phyloP scores from a whole-genome alignment of 257 asterid species.

The Rehmannia glutinosa region DNA sequence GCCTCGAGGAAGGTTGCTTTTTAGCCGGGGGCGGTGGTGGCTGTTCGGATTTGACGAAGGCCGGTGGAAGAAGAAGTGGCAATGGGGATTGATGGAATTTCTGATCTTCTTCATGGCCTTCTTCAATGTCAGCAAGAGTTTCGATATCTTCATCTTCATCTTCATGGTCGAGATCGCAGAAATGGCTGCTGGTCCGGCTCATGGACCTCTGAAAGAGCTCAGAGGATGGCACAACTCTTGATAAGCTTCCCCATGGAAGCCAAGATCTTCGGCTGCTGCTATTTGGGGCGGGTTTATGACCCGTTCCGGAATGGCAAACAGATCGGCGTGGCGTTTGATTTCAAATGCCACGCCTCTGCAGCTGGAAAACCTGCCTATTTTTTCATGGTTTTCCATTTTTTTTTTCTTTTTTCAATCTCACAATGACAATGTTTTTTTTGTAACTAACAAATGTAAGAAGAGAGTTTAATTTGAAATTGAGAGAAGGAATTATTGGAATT shows the following conservation, averaged over 20 bases:
- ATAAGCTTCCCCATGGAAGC: constrained; percentile 44
- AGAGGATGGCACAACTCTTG: constrained; percentile 35
- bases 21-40: background rate
- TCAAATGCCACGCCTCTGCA: constrained; percentile 80
- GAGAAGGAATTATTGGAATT: background rate
- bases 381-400: constrained; percentile 32
- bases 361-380: constrained; percentile 46
- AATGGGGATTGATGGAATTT: background rate
- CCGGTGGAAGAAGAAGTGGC: constrained; percentile 21
- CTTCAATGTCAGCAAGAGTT: constrained; percentile 39
- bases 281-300: background rate
- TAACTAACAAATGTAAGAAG: background rate
- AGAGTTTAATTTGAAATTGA: background rate
- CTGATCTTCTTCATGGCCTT: constrained; percentile 33
- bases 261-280: constrained; percentile 36
- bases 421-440: background rate
- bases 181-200: constrained; percentile 68
- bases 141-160: constrained; percentile 7
- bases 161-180: constrained; percentile 46
- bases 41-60: constrained; percentile 17
- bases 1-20: constrained; percentile 25
- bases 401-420: background rate
- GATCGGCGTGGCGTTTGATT: constrained; percentile 56
- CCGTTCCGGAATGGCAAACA: constrained; percentile 32
- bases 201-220: constrained; percentile 38